Conservation (phyloP, 352 stramenopile genomes). For the Phytophthora nicotianae region DNA sequence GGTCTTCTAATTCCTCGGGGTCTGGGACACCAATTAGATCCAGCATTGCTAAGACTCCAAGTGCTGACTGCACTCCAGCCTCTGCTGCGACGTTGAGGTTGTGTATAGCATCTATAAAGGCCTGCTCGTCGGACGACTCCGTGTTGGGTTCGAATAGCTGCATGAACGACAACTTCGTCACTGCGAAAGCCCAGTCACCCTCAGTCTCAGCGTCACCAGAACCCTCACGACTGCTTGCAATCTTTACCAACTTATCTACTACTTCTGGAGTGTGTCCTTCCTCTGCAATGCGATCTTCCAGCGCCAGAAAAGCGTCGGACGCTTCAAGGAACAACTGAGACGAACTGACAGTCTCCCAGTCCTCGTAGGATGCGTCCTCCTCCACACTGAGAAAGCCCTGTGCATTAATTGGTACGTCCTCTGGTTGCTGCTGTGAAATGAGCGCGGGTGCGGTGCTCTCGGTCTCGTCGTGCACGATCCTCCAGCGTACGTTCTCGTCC, state of each 20-base stretch:
- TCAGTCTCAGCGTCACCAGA: slow-evolving; percentile 16
- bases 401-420: slow-evolving; percentile 1
- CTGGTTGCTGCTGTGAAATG: background rate
- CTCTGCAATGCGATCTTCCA: slow-evolving; percentile 55
- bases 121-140: slow-evolving; percentile 13
- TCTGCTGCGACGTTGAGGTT: slow-evolving; percentile 53
- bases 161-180: slow-evolving; percentile 65
- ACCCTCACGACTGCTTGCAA: slow-evolving; percentile 15
- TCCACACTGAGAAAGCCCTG: slow-evolving; percentile 6
- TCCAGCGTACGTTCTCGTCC: slow-evolving; percentile 21
- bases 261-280: slow-evolving; percentile 53
- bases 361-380: slow-evolving; percentile 11
- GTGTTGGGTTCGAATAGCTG: slow-evolving; percentile 57
- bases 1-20: slow-evolving; percentile 24
- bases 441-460: background rate
- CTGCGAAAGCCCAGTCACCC: slow-evolving; percentile 55
- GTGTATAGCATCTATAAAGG: slow-evolving; percentile 48
- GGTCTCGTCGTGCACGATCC: slow-evolving; percentile 13
- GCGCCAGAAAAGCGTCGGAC: slow-evolving; percentile 50
- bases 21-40: slow-evolving; percentile 55
- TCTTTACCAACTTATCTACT: slow-evolving; percentile 36
- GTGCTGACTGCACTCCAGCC: slow-evolving; percentile 44
- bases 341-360: slow-evolving; percentile 12
- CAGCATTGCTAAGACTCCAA: slow-evolving; percentile 57
- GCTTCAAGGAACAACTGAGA: slow-evolving; percentile 30